These are phyloP conservation scores for Deakozyma indianensis DNA, from an alignment of 805 yeast genomes.

Conservation along the genomic window DNA sequence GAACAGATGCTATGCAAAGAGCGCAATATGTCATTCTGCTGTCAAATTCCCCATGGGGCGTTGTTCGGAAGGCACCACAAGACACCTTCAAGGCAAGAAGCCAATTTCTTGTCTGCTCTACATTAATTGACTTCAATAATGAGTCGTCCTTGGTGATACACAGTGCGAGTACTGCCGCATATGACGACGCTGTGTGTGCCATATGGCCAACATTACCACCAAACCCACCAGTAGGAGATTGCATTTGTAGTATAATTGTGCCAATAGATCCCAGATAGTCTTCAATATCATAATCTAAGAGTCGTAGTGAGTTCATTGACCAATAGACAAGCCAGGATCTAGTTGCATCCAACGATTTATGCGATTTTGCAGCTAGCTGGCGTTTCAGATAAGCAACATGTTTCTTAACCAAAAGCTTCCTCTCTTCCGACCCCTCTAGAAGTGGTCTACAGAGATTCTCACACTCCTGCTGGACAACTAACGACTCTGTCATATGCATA, in stretches of 20 bases:
- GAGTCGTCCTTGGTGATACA: conserved; percentile 32
- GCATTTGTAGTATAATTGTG: conserved; percentile 3
- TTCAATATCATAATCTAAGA: conserved; percentile 16
- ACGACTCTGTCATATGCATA: not conserved
- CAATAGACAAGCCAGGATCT: conserved; percentile 69
- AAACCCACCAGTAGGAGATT: conserved; percentile 43
- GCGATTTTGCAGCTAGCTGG: not conserved
- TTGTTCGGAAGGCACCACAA: conserved; percentile 64
- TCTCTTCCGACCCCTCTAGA: not conserved
- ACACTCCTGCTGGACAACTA: not conserved
- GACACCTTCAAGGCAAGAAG: conserved; percentile 42
- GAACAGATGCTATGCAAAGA: conserved; percentile 51
- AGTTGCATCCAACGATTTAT: conserved; percentile 43
- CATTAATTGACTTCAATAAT: conserved; percentile 31
- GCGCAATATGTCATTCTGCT: conserved; percentile 76
- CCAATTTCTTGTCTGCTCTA: conserved; percentile 44
- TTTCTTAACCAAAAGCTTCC: not conserved
- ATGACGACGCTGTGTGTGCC: conserved; percentile 75
- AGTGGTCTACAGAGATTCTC: not conserved
- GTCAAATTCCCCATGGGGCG: conserved; percentile 68
- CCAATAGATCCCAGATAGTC: not conserved
- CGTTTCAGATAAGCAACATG: not conserved
- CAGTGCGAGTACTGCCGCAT: conserved; percentile 59
- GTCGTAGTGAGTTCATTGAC: conserved; percentile 35
- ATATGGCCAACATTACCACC: conserved; percentile 77